Conservation (phyloP, 2,329 filamentous ascomycete species). For the Talaromyces albobiverticillius region DNA sequence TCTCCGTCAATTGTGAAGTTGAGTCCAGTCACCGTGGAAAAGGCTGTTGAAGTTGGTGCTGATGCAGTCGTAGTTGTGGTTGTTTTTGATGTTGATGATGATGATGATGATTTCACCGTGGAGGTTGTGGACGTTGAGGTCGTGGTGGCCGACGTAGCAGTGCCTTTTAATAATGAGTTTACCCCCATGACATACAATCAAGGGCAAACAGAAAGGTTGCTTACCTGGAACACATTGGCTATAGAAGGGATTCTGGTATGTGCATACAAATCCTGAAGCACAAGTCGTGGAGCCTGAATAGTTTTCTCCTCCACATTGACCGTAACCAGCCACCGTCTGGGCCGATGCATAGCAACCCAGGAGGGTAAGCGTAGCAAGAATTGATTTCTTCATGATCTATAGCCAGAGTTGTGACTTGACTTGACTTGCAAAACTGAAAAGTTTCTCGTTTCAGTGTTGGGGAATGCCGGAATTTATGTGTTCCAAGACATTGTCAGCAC, state of each 20-base stretch:
- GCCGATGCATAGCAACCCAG: slow-evolving; percentile 1
- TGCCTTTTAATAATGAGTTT: background rate
- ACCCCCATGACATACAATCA: background rate
- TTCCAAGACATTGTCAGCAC: too few relatives aligned
- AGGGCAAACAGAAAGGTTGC: background rate
- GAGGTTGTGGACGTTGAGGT: slow-evolving; percentile 12
- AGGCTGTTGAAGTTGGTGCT: slow-evolving; percentile 11
- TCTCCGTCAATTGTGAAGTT: slow-evolving; percentile 40
- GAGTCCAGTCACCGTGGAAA: slow-evolving; percentile 24
- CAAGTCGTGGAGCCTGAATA: slow-evolving; percentile 7
- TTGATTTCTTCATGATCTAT: background rate
- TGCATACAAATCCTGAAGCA: slow-evolving; percentile 7
- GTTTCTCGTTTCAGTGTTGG: too few relatives aligned
- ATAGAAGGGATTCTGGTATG: background rate
- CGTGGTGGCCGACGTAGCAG: slow-evolving; percentile 8
- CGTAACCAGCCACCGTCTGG: slow-evolving; percentile 3
- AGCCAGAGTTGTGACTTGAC: background rate
- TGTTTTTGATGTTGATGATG: slow-evolving; percentile 14
- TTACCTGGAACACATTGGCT: slow-evolving; percentile 10
- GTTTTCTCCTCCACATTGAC: slow-evolving; percentile 8
- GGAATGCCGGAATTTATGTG: background rate
- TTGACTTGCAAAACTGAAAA: background rate
- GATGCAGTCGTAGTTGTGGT: background rate
- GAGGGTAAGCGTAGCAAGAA: background rate
- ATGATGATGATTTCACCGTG: slow-evolving; percentile 2